Base-by-base conservation (phyloP, 179 eudicot species). In the Beta corolliflora region DNA sequence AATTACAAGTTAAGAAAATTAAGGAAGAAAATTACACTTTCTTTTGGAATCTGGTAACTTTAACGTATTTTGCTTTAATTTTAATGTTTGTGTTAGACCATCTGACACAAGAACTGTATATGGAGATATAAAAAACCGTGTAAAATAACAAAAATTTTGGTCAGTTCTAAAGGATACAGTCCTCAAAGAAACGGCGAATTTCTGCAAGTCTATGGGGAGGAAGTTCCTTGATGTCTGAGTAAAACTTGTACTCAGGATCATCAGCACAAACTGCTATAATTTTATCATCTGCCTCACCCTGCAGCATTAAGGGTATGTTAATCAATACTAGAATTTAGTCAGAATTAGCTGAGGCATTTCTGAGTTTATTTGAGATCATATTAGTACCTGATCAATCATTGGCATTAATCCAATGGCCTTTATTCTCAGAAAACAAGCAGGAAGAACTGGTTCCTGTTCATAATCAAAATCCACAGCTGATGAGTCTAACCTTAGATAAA, bases 181-280 rank as follows among this genome's bases (percentile, higher is more conserved):
- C 98, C 77, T 94, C 96, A 50, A 91, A 94, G 85, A 94, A 94
- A 21, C 93, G 92, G 7, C 92, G 87, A 73, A 94, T 94, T 81
- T 94, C 97, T 60, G 84, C 83, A 45, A 94, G 88, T 66, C 97
- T 91, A 75, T 93, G 98, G 45, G 97, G 98, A 41, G 98, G 90
- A 68, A 94, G 94, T 80, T 94, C 91, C 75, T 90, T 88, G 76
- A 94, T 91, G 81, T 94, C 98, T 81, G 86, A 89, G 80, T 86
- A 92, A 76, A 85, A 92, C 80, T 91, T 92, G 85, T 91, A 91
- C 87, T 94, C 98, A 23, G 98, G 98, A 89, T 94, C 98, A 83
- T 94, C 97, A 41, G 95, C 98, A 77, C 95, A 93, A 19, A 94
- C 97, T 53, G 97, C 98, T 73, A 94, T 94, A 87, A 94, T 93